phyloP scores from a whole-genome alignment of 164 flowering plant species.

The Chloranthus sessilifolius region DNA sequence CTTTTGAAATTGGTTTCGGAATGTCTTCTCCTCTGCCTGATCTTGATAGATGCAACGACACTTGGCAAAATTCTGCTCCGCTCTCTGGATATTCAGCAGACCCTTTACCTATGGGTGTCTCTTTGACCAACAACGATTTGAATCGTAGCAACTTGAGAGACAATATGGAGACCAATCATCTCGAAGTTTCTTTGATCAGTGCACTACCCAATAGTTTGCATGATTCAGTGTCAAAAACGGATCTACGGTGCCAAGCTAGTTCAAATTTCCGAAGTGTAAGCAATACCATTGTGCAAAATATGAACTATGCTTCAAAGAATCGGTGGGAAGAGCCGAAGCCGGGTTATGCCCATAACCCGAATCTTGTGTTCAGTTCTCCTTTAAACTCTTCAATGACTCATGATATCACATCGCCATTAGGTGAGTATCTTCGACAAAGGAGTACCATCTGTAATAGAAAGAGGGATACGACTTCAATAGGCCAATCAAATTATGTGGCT shows the following conservation, averaged over 20 bases:
- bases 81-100: conserved; percentile 29
- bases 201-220: conserved; percentile 19
- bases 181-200: conserved; percentile 26
- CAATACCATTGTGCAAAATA: conserved; percentile 9
- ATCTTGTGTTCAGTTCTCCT: conserved; percentile 21
- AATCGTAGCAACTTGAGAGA: conserved; percentile 26
- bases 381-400: conserved; percentile 24
- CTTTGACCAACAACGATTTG: conserved; percentile 19
- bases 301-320: conserved; percentile 21
- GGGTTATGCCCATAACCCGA: conserved; percentile 20
- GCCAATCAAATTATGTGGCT: conserved; percentile 24
- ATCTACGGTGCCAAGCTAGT: conserved; percentile 28
- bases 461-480: conserved; percentile 19
- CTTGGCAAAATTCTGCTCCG: conserved; percentile 44
- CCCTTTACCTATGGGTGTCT: conserved; percentile 23
- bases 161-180: conserved; percentile 21
- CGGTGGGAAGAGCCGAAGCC: conserved; percentile 24
- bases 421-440: conserved; percentile 25
- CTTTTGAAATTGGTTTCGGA: conserved; percentile 18
- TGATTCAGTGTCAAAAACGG: conserved; percentile 22
- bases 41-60: conserved; percentile 31
- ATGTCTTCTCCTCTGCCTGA: conserved; percentile 34
- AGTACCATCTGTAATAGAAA: conserved; percentile 16
- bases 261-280: conserved; percentile 12
- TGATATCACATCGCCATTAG: conserved; percentile 14